Base-by-base conservation (phyloP, 78 protist species). In the Bodo saltans region DNA sequence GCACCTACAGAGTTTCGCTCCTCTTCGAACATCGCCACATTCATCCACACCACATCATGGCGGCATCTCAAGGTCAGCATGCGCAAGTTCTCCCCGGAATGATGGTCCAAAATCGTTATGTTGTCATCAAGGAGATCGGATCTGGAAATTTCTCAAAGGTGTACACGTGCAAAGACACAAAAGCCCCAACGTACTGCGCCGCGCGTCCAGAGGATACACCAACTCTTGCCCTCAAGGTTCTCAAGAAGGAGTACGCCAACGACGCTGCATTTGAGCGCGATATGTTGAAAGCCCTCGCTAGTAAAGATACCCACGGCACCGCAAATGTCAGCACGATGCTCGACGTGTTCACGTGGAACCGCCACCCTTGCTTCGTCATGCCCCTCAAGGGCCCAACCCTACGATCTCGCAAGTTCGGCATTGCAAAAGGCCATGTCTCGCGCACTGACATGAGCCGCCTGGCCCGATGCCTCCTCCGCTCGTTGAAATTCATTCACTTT, bases 141-240 rank as follows among this genome's bases (percentile, higher is more conserved):
- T 68, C 53, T 17, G 81, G 81, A 35, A 76, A 76, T 67, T 76
- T 76, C 81, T 47, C 81, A 37, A 23, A 38, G 28, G 81, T 76
- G 33, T 38, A 30, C 42, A 76, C n/a, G 69, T 32, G 67, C 40
- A 35, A 8, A 25, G 81, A 76, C 60, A 30, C 42, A 67, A 26
- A 39, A 28, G n/a, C 23, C 32, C 34, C 27, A 11, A 76, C 35
- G 41, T n/a, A n/a, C n/a, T n/a, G n/a, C n/a, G n/a, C n/a, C n/a
- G n/a, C n/a, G n/a, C n/a, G n/a, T n/a, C n/a, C n/a, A n/a, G n/a
- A n/a, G n/a, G 60, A 8, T 8, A 47, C 60, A 17, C 60, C 60
- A 17, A 47, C 35, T 8, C 69, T 76, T 3, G 81, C 81, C 72
- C 69, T 76, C 41, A 76, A 76, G 81, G 42, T 76, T 27, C 81